phyloP scores from a whole-genome alignment of 148 eudicot genomes.

The Chenopodium quinoa region DNA sequence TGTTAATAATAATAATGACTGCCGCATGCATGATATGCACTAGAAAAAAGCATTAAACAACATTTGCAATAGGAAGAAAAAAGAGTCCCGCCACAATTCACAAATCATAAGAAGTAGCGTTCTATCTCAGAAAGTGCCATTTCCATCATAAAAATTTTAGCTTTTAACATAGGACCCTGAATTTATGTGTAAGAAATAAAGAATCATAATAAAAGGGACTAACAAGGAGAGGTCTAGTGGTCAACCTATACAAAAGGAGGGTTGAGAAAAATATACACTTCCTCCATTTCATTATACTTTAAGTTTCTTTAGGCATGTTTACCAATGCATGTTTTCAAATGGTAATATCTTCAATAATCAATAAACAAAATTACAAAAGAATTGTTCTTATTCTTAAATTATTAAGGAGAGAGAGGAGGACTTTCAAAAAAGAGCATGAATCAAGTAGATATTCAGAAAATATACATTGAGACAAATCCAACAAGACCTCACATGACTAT shows the following conservation, averaged over 20 bases:
- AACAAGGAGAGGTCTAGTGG: background rate
- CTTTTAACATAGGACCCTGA: background rate
- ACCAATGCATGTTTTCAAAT: too few species aligned
- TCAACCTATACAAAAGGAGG: background rate
- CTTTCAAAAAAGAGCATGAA: too few species aligned
- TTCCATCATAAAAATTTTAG: background rate
- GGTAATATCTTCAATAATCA: too few species aligned
- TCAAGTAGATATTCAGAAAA: too few species aligned
- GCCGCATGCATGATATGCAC: background rate
- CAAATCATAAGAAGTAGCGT: background rate
- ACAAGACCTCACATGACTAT: too few species aligned
- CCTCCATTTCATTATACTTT: too few species aligned
- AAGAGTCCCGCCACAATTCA: background rate
- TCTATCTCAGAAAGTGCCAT: background rate
- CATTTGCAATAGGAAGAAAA: background rate
- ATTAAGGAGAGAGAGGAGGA: too few species aligned
- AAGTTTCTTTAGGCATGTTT: too few species aligned
- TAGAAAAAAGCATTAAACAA: background rate
- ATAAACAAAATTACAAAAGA: too few species aligned
- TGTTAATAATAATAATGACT: background rate
- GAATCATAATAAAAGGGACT: background rate
- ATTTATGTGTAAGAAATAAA: background rate
- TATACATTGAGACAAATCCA: too few species aligned
- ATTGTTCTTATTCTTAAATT: too few species aligned
- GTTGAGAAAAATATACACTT: background rate